Conservation (phyloP, 2,329 filamentous ascomycete genomes). For the Pezicula neosporulosa region DNA sequence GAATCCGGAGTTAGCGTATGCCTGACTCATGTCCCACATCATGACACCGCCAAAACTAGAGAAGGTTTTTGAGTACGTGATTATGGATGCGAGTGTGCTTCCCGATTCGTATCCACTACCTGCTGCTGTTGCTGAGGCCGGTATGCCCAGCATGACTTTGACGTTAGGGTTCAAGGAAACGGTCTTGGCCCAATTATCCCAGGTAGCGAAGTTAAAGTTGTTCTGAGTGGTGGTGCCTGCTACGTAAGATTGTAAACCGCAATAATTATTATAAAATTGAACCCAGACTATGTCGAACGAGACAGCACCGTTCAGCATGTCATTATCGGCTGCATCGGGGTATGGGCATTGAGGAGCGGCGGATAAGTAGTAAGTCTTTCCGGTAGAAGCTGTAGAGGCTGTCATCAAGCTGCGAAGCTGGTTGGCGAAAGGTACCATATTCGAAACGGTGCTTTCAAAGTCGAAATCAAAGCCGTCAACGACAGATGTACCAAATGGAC, state of each 20-base stretch:
- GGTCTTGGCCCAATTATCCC: conserved; percentile 62
- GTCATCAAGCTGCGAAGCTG: conserved; percentile 55
- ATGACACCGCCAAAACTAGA: conserved; percentile 64
- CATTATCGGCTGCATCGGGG: conserved; percentile 56
- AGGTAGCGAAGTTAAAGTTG: conserved; percentile 59
- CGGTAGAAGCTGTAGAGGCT: conserved; percentile 31
- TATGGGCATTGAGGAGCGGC: conserved; percentile 67
- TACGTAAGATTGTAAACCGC: conserved; percentile 52
- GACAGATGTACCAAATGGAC: conserved; percentile 63
- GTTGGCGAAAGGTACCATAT: conserved; percentile 59
- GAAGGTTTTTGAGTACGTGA: conserved; percentile 51
- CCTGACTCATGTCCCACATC: conserved; percentile 66
- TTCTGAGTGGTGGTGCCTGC: conserved; percentile 39
- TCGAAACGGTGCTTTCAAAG: conserved; percentile 56
- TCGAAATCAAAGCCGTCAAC: conserved; percentile 78
- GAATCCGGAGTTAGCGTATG: conserved; percentile 55
- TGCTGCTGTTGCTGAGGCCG: conserved; percentile 41
- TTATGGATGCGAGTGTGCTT: conserved; percentile 42
- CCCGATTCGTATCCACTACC: conserved; percentile 53
- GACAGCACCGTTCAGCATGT: conserved; percentile 51
- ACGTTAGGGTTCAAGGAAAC: conserved; percentile 55
- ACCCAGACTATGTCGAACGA: conserved; percentile 36
- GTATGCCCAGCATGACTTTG: conserved; percentile 59
- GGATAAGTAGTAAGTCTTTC: conserved; percentile 55
- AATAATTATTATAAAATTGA: conserved; percentile 49